These are phyloP conservation scores for Chiua sp. DNA, from an alignment of 1,284 basidiomycete species.

Conservation along the genomic window DNA sequence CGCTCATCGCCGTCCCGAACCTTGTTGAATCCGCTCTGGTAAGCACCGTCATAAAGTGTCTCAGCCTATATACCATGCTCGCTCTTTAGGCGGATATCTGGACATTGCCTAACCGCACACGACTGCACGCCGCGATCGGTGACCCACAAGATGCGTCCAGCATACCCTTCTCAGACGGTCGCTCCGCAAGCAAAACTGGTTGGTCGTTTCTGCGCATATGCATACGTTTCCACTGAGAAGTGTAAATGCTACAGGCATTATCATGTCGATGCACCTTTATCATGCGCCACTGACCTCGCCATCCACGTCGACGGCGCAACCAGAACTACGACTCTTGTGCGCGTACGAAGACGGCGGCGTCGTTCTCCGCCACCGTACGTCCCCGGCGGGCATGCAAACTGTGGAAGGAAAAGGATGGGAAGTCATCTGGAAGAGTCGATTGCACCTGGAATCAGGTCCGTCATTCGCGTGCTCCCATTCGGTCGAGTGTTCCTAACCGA, in stretches of 20 bases:
- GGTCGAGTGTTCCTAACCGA: not conserved
- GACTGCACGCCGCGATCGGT: slow-evolving; percentile 67
- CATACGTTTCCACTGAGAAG: not conserved
- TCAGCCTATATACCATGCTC: not conserved
- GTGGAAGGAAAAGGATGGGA: slow-evolving; percentile 80
- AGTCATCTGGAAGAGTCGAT: slow-evolving; percentile 66
- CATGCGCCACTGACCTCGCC: slow-evolving; percentile 34
- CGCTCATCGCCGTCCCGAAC: slow-evolving; percentile 85
- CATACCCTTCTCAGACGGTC: slow-evolving; percentile 46
- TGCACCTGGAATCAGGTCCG: slow-evolving; percentile 82
- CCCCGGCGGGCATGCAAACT: slow-evolving; percentile 47
- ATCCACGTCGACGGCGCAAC: slow-evolving; percentile 37
- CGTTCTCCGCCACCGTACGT: slow-evolving; percentile 58
- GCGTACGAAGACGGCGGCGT: slow-evolving; percentile 87
- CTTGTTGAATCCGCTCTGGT: slow-evolving; percentile 87
- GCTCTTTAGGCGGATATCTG: too few species aligned
- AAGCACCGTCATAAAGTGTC: slow-evolving; percentile 28
- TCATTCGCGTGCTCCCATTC: slow-evolving; percentile 7
- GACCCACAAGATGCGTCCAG: slow-evolving; percentile 44
- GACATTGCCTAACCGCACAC: too few species aligned
- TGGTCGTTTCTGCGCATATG: not conserved
- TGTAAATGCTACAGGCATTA: slow-evolving; percentile 59
- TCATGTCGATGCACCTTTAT: slow-evolving; percentile 84
- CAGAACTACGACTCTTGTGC: slow-evolving; percentile 62
- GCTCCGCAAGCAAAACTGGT: slow-evolving; percentile 43